Evolutionary conservation across 2,329 filamentous ascomycete species (phyloP).

Genomic region (Trichoderma breve): DNA sequence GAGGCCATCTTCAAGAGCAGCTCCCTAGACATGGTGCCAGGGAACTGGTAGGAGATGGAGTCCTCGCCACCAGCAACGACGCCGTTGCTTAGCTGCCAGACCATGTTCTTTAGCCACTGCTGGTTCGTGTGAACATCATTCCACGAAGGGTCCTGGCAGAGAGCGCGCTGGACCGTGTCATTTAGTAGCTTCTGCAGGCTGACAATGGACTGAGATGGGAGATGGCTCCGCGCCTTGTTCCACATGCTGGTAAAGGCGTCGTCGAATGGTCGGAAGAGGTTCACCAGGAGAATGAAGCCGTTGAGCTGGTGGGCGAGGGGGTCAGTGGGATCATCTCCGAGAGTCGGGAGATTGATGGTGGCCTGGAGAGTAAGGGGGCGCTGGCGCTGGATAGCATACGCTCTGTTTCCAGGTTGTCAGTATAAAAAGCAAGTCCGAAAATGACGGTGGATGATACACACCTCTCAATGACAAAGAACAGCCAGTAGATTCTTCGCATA

Average conservation of each 20-base stretch:
- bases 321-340: conserved; percentile 59
- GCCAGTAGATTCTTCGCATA: conserved; percentile 68
- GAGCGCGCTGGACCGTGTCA: conserved; percentile 51
- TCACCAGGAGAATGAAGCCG: conserved; percentile 59
- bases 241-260: conserved; percentile 62
- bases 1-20: conserved; percentile 64
- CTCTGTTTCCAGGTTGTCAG: conserved; percentile 38
- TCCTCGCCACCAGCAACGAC: conserved; percentile 48
- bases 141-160: conserved; percentile 53
- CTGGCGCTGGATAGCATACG: conserved; percentile 69
- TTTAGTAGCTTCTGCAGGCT: conserved; percentile 62
- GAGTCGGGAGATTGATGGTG: conserved; percentile 63
- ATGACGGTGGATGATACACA: conserved; percentile 33
- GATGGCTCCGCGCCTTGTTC: conserved; percentile 62
- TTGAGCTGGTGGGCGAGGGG: conserved; percentile 52
- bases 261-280: conserved; percentile 65
- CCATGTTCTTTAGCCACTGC: conserved; percentile 63
- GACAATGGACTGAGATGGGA: conserved; percentile 55
- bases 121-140: conserved; percentile 58
- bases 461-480: conserved; percentile 70
- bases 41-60: conserved; percentile 61
- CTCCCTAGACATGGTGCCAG: conserved; percentile 61
- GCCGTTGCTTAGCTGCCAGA: conserved; percentile 62
- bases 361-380: conserved; percentile 69
- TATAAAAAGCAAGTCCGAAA: neutral